phyloP scores from a whole-genome alignment of 352 stramenopile genomes.

The Pythium grandisporangium region DNA sequence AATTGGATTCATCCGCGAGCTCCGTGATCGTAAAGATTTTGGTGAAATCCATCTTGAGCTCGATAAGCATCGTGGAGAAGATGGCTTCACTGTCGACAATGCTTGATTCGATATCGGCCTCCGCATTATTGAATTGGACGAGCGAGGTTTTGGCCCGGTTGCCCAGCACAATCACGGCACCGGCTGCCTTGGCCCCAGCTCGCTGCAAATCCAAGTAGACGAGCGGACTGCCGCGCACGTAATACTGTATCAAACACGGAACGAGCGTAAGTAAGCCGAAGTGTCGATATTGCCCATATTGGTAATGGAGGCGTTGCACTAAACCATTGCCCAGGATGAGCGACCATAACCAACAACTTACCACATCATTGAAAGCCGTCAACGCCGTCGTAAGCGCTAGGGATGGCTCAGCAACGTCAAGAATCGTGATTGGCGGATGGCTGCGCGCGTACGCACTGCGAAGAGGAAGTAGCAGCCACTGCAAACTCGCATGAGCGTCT shows the following conservation, averaged over 20 bases:
- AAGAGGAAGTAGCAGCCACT: constrained; percentile 71
- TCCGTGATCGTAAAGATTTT: constrained; percentile 83
- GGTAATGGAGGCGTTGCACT: no score
- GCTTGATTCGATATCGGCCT: constrained; percentile 51
- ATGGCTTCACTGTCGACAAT: constrained; percentile 78
- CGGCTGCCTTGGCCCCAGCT: constrained; percentile 67
- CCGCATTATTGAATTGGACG: constrained; percentile 15
- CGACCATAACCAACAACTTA: constrained; percentile 16
- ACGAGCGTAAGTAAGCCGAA: no score
- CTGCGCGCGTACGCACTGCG: constrained; percentile 30
- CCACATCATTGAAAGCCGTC: constrained; percentile 50
- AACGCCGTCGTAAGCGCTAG: constrained; percentile 35
- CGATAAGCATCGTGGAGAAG: constrained; percentile 80
- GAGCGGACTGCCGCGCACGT: constrained; percentile 66
- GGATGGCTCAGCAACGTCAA: constrained; percentile 58
- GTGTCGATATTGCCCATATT: no score
- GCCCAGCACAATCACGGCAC: constrained; percentile 71
- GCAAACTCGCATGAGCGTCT: constrained; percentile 57
- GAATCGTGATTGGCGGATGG: constrained; percentile 71
- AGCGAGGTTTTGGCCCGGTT: constrained; percentile 40
- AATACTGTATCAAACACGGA: constrained; percentile 50
- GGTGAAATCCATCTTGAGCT: constrained; percentile 82
- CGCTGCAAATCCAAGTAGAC: constrained; percentile 74
- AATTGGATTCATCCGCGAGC: constrained; percentile 74
- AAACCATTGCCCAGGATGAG: no score